Evolutionary conservation across 495 filamentous ascomycete species (phyloP).

Genomic region (Penicillium subrubescens): DNA sequence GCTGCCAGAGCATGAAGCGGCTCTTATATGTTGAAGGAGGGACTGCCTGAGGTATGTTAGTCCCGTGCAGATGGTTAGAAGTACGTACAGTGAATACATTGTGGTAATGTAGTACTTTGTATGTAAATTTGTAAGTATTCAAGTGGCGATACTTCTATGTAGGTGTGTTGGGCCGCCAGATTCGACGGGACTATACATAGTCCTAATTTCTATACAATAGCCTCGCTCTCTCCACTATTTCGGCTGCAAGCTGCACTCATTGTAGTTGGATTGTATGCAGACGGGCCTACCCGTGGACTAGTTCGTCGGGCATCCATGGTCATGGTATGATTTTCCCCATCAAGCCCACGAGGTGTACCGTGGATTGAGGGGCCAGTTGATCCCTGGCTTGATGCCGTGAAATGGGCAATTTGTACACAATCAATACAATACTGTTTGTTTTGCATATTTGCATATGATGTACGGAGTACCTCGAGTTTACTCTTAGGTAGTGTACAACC

Average conservation of each 20-base stretch:
- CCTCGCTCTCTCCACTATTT: background rate
- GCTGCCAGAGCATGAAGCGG: background rate
- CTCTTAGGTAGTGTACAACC: background rate
- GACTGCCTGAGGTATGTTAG: background rate
- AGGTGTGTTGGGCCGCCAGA: background rate
- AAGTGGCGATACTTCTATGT: background rate
- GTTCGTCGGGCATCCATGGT: slow-evolving; percentile 27
- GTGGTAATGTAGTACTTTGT: background rate
- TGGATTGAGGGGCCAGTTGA: slow-evolving; percentile 7
- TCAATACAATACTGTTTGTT: background rate
- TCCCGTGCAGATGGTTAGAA: background rate
- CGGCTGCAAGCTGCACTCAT: background rate
- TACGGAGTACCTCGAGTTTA: background rate
- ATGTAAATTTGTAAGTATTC: background rate
- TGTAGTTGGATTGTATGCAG: slow-evolving; percentile 13
- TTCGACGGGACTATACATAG: background rate
- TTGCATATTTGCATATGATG: background rate
- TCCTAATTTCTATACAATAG: background rate
- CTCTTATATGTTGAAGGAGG: background rate
- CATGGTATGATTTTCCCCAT: background rate
- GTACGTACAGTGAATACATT: background rate
- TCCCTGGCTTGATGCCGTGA: slow-evolving; percentile 12
- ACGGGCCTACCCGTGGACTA: slow-evolving; percentile 25
- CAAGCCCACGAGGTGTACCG: slow-evolving; percentile 9
- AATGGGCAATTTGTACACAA: slow-evolving; percentile 1